Evolutionary conservation across 73 alveolate species (phyloP), one percentile per base, ranked within the genome.

Genomic region (Effrenium voratum): DNA sequence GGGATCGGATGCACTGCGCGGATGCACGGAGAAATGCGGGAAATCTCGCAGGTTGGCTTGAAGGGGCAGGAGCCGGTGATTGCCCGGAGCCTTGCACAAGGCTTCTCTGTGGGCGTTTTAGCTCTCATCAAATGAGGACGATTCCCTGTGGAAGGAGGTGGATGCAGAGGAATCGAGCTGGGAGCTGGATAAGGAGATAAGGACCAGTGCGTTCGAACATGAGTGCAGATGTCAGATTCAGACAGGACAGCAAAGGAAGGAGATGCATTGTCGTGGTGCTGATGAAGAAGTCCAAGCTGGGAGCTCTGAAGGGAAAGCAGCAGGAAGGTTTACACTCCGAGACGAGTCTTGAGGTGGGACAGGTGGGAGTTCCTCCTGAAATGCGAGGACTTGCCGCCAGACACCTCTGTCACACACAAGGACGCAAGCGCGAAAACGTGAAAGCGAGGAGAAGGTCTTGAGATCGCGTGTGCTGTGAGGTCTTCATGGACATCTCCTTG

Each of bases 401-500:
- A 91, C 80, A 91, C 98, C 80, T 72, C 79, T 91, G 28, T 91
- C 98, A 91, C 98, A 57, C 46, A 73, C 98, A 91, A 91, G 98
- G 98, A 46, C 50, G 55, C 13, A 47, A 47, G 92, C 59, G 16
- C 76, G n/a, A n/a, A n/a, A n/a, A n/a, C n/a, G n/a, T n/a, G n/a
- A n/a, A n/a, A n/a, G n/a, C n/a, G n/a, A n/a, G n/a, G n/a, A n/a
- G n/a, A n/a, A n/a, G n/a, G n/a, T n/a, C n/a, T n/a, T n/a, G n/a
- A n/a, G n/a, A n/a, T n/a, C n/a, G n/a, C n/a, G n/a, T n/a, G n/a
- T n/a, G n/a, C n/a, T n/a, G 44, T 36, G 60, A 98, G 97, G 99
- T 99, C 59, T 99, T 97, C 90, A 60, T 99, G 81, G 99, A 99
- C 95, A 98, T 99, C 85, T 91, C 99, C 98, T 73, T 99, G 66